phyloP scores from a whole-genome alignment of 2,329 filamentous ascomycete genomes.

The Colletotrichum lupini region DNA sequence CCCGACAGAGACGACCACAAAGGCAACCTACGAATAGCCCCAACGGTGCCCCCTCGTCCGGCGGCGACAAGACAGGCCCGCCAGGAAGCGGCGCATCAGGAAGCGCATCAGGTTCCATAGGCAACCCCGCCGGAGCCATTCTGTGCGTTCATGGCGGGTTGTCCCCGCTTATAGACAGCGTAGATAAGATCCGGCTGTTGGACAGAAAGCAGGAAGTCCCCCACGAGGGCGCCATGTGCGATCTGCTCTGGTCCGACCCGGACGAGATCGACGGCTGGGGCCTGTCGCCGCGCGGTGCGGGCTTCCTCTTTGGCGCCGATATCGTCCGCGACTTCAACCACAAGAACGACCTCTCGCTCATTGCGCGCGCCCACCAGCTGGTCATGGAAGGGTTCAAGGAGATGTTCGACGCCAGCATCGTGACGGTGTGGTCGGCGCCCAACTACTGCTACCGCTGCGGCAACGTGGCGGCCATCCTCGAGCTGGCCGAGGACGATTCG shows the following conservation, averaged over 20 bases:
- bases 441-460: constrained; percentile 98
- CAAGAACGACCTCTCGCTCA: constrained; percentile 89
- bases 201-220: constrained; percentile 98
- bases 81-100: constrained; percentile 84
- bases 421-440: constrained; percentile 98
- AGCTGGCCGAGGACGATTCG: constrained; percentile 88
- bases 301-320: constrained; percentile 94
- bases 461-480: constrained; percentile 94
- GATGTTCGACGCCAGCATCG: constrained; percentile 96
- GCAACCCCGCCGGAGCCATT: constrained; percentile 82
- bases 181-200: constrained; percentile 94
- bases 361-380: constrained; percentile 94
- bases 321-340: constrained; percentile 98
- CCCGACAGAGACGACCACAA: constrained; percentile 52
- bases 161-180: constrained; percentile 88
- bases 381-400: constrained; percentile 99
- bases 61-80: constrained; percentile 69
- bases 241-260: constrained; percentile 96
- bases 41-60: constrained; percentile 44
- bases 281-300: constrained; percentile 90
- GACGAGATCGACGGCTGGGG: constrained; percentile 99
- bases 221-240: constrained; percentile 98
- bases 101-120: constrained; percentile 70
- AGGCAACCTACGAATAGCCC: constrained; percentile 41
- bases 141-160: constrained; percentile 96